Base-by-base conservation (phyloP, 768 basidiomycete species). In the Mycena leptocephala region DNA sequence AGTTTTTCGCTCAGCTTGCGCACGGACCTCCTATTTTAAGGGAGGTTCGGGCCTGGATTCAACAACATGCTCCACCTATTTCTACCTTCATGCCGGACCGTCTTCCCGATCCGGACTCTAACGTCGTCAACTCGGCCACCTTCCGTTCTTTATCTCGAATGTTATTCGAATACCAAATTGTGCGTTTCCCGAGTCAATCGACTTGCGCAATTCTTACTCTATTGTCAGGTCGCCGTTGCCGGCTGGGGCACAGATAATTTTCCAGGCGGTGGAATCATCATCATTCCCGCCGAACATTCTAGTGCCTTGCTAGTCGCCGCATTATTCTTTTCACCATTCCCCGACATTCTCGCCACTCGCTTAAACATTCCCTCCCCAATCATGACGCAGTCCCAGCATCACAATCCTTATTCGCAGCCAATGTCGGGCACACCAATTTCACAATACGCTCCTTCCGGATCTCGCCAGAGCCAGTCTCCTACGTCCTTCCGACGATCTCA, bases 81-180 rank as follows among this genome's bases (percentile, higher is more conserved):
- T 92, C 91, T 83, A 92, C 92, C 53, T 90, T 94, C 83, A 90
- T 93, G 87, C 89, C 93, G 22, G 90, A 92, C 80, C 88, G 89
- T 39, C 87, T 91, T 48, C 84, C 89, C 58, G 90, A 92, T 76
- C 82, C 88, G 35, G 86, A 88, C 55, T 81, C 82, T 59, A 88
- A 89, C 80, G 84, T 86, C 72, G 87, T 89, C 75, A 94, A 93
- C 80, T 85, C 89, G 79, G 82, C 87, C 56, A 86, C 84, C 74
- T 94, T 93, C 81, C 89, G 91, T 69, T 87, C 88, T 61, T 84
- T 94, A 75, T 90, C 92, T 39, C 85, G 87, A 32, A 83, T 89
- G 53, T 83, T 93, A 22, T 87, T 87, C 70, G 89, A 92, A 72
- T 86, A 86, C 73, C 88, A 90, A 71, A 88, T 89, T 69, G 92